These are phyloP conservation scores for Triticum timopheevii DNA, from an alignment of 176 grass and related monocot species.

Conservation along the genomic window DNA sequence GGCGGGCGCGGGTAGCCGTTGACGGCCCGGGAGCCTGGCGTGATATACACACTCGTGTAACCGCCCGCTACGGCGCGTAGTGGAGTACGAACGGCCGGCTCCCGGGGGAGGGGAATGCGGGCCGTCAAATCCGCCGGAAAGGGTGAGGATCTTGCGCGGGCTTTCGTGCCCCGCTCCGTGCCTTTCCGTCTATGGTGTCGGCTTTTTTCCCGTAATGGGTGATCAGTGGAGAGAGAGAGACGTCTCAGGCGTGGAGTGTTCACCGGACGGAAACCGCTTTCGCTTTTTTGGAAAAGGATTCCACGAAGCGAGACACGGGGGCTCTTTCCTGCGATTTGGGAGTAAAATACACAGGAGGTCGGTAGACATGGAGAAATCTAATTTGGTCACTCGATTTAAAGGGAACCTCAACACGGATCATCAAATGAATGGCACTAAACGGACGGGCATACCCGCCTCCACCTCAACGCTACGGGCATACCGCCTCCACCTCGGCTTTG, in stretches of 20 bases:
- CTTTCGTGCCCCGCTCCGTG: neutral
- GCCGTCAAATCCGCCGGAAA: constrained; percentile 46
- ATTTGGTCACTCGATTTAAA: neutral
- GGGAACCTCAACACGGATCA: too few relatives aligned
- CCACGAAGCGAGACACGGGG: neutral
- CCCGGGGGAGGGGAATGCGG: neutral
- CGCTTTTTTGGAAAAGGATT: neutral
- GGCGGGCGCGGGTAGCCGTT: constrained; percentile 30
- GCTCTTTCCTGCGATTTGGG: neutral
- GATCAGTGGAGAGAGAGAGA: neutral
- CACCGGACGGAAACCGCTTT: neutral
- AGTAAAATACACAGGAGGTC: too few relatives aligned
- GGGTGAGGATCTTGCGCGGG: constrained; percentile 28
- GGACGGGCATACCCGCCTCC: too few relatives aligned
- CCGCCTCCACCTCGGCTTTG: too few relatives aligned
- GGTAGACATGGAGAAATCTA: neutral
- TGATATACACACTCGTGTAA: constrained; percentile 30
- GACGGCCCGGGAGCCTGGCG: neutral
- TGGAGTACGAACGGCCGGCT: neutral
- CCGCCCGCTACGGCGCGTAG: constrained; percentile 11
- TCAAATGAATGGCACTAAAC: too few relatives aligned
- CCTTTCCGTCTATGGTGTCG: constrained; percentile 46
- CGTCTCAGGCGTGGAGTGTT: neutral
- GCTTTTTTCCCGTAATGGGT: constrained; percentile 33
- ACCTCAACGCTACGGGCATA: too few relatives aligned